Evolutionary conservation across 148 eudicot species (phyloP).

Genomic region (Oxyria digyna): DNA sequence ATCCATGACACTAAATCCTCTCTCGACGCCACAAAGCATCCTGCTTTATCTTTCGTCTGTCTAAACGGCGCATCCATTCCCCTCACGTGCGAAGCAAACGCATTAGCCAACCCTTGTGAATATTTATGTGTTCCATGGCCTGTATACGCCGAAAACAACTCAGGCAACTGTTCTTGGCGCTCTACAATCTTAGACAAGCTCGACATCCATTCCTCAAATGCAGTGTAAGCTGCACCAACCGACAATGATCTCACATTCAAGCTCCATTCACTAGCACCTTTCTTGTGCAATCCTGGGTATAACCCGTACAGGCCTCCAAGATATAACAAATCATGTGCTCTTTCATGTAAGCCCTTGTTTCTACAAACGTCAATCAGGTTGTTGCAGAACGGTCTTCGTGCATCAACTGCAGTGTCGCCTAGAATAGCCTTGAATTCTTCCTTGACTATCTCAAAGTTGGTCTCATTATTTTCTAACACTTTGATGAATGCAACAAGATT

Average conservation of each 20-base stretch:
- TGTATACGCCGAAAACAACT: conserved; percentile 55
- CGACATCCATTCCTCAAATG: conserved; percentile 93
- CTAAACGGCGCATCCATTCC: conserved; percentile 62
- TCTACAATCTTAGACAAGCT: conserved; percentile 47
- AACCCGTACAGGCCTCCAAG: conserved; percentile 58
- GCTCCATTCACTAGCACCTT: conserved; percentile 74
- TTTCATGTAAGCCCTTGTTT: conserved; percentile 37
- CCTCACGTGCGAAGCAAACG: conserved; percentile 68
- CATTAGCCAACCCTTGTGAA: conserved; percentile 63
- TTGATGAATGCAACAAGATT: conserved; percentile 47
- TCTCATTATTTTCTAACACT: conserved; percentile 25
- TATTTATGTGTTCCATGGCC: conserved; percentile 95
- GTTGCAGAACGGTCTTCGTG: conserved; percentile 84
- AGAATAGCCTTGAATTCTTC: conserved; percentile 59
- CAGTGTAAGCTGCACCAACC: conserved; percentile 84
- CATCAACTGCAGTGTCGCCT: conserved; percentile 42
- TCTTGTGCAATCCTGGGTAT: conserved; percentile 81
- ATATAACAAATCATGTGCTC: conserved; percentile 88
- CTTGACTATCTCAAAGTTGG: conserved; percentile 40
- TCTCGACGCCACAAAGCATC: conserved; percentile 56
- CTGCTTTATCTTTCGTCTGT: conserved; percentile 60
- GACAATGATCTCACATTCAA: conserved; percentile 78
- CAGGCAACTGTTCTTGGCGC: conserved; percentile 55
- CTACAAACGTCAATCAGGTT: conserved; percentile 90
- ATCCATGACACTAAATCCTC: conserved; percentile 75